These are phyloP conservation scores for Blepharisma japonicum DNA, from an alignment of 73 alveolate species.

Conservation along the genomic window DNA sequence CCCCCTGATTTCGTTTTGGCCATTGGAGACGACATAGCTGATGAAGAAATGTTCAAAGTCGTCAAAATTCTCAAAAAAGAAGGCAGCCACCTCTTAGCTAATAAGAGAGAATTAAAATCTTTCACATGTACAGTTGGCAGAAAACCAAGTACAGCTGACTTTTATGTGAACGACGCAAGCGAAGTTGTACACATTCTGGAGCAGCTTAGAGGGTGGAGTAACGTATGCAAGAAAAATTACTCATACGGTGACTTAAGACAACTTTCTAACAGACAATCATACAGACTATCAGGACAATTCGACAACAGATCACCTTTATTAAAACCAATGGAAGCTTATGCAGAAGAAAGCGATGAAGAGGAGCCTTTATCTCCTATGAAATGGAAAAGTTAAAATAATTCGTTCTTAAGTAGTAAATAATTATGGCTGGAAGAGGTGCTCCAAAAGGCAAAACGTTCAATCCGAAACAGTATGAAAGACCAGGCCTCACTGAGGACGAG, in stretches of 20 bases:
- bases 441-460: too few species aligned
- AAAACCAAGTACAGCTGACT: constrained; percentile 67
- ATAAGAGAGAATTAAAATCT: constrained; percentile 33
- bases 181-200: constrained; percentile 57
- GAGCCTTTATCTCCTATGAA: too few species aligned
- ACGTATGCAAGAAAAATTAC: constrained; percentile 14
- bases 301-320: neutral
- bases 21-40: constrained; percentile 67
- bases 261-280: neutral
- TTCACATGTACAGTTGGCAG: constrained; percentile 61
- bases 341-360: constrained; percentile 16
- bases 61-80: constrained; percentile 52
- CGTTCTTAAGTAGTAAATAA: too few species aligned
- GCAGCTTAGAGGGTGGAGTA: constrained; percentile 14
- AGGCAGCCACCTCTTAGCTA: constrained; percentile 31
- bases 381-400: too few species aligned
- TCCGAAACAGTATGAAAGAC: constrained; percentile 28
- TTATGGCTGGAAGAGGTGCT: too few species aligned
- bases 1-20: constrained; percentile 63
- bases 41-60: constrained; percentile 73
- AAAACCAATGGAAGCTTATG: neutral
- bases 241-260: neutral
- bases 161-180: constrained; percentile 53
- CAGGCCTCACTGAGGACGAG: constrained; percentile 69
- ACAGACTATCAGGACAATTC: neutral